A percentile compares a stretch with the other conserved stretches of the same genome.
Evolutionary conservation across 1,284 basidiomycete genomes (phyloP).

Genomic region (Rhodotorula sp.): DNA sequence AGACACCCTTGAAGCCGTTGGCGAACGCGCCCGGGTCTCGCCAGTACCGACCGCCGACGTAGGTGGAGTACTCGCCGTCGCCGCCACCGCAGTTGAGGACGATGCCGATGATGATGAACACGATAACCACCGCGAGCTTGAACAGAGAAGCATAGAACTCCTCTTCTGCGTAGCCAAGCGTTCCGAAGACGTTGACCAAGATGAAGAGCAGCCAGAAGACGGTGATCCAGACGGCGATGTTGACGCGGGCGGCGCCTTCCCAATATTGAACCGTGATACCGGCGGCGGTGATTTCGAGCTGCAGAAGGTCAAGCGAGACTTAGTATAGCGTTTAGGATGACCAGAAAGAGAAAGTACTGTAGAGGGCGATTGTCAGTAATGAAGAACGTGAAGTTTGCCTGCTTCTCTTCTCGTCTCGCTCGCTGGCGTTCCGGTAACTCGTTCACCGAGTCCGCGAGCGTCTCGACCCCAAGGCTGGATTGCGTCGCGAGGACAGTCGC

Average conservation of each 20-base stretch:
- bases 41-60: slow-evolving; percentile 45
- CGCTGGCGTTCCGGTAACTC: no score
- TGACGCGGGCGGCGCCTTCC: slow-evolving; percentile 24
- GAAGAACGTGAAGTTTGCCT: no score
- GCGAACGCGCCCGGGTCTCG: slow-evolving; percentile 51
- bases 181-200: slow-evolving; percentile 39
- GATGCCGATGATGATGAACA: slow-evolving; percentile 49
- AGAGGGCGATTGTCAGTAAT: no score
- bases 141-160: slow-evolving; percentile 49
- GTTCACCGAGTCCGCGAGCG: no score
- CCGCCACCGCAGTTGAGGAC: slow-evolving; percentile 41
- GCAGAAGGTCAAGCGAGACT: no score
- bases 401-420: no score
- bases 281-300: slow-evolving; percentile 48
- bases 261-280: slow-evolving; percentile 40
- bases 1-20: slow-evolving; percentile 57
- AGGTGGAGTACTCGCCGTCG: slow-evolving; percentile 19
- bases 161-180: slow-evolving; percentile 44
- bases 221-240: slow-evolving; percentile 48
- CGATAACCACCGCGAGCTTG: slow-evolving; percentile 51
- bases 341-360: no score
- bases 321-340: no score
- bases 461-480: no score
- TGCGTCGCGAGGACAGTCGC: no score
- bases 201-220: slow-evolving; percentile 39